A percentile compares a stretch with the other conserved stretches of the same genome.
Evolutionary conservation across 345 rosid genomes (phyloP).

Genomic region (rapeseed (Brassica napus)): Da-Ae NC_063448.1:49803001-49803500

Average conservation of each 20-base stretch:
- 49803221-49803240: conserved; percentile 62
- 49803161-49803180: conserved; percentile 70
- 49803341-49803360: conserved; percentile 26
- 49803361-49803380: conserved; percentile 39
- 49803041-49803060: conserved; percentile 7
- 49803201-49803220: conserved; percentile 44
- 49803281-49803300: neutral
- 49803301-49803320: conserved; percentile 45
- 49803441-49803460: conserved; percentile 85
- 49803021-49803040: conserved; percentile 14
- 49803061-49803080: neutral
- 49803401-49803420: conserved; percentile 25
- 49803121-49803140: conserved; percentile 70
- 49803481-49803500: conserved; percentile 98
- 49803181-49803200: conserved; percentile 72
- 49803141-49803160: conserved; percentile 66
- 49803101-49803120: conserved; percentile 28
- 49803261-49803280: conserved; percentile 8
- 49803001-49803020: conserved; percentile 75
- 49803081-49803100: conserved; percentile 1
- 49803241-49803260: neutral
- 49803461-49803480: conserved; percentile 98
- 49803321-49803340: conserved; percentile 44
- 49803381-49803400: conserved; percentile 37
- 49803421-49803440: conserved; percentile 44